A percentile compares a stretch with the other conserved stretches of the same genome.
phyloP scores from a whole-genome alignment of 495 filamentous ascomycete species.

The Ramalina peruviana region DNA sequence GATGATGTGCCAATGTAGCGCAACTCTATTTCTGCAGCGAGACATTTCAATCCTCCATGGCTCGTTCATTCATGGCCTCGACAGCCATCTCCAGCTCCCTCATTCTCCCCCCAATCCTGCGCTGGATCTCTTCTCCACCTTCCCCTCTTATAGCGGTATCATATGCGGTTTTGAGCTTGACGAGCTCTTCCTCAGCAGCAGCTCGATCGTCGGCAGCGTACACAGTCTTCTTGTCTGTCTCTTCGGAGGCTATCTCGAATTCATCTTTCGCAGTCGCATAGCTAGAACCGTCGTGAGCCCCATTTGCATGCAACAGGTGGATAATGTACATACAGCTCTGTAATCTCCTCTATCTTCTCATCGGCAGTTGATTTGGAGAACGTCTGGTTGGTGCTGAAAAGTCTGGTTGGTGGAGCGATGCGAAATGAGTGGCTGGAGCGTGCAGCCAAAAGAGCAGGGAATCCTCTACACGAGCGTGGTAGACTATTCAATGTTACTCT shows the following conservation, averaged over 20 bases:
- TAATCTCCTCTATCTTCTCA: conserved; percentile 28
- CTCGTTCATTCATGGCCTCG: conserved; percentile 32
- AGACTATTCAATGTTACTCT: too few species aligned
- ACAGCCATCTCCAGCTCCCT: conserved; percentile 41
- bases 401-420: too few species aligned
- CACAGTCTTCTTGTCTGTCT: conserved; percentile 38
- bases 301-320: neutral
- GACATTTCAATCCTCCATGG: conserved; percentile 17
- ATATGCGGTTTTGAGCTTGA: conserved; percentile 34
- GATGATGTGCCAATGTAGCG: too few species aligned
- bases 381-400: neutral
- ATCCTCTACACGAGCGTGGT: too few species aligned
- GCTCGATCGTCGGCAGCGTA: conserved; percentile 38
- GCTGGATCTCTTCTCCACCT: conserved; percentile 34
- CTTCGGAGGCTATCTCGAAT: conserved; percentile 43
- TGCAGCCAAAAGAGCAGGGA: too few species aligned
- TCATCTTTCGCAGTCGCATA: conserved; percentile 37
- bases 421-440: too few species aligned
- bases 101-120: conserved; percentile 33
- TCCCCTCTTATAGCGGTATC: conserved; percentile 23
- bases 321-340: conserved; percentile 22
- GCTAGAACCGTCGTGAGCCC: conserved; percentile 1
- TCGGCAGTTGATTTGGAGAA: conserved; percentile 24
- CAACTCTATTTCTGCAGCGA: too few species aligned
- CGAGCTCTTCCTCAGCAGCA: conserved; percentile 38